phyloP scores from a whole-genome alignment of 139 green algal species.

The Ostreobium quekettii region DNA sequence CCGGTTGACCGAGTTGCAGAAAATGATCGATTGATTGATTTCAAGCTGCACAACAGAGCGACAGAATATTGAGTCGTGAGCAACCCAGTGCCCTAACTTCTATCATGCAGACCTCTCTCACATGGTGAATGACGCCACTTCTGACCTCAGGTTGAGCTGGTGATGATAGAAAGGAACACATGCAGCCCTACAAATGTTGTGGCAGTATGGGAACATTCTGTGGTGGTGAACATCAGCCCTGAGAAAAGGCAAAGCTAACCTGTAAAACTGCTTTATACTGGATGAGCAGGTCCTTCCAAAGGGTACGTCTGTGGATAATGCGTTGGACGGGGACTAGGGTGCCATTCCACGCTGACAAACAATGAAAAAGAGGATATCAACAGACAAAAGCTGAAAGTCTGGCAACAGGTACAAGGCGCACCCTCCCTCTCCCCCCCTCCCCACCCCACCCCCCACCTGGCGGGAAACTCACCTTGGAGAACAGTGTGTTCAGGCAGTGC shows the following conservation, averaged over 20 bases:
- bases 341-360: neutral
- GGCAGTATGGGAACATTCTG: neutral
- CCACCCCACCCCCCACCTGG: neutral
- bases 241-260: neutral
- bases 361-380: too few species aligned
- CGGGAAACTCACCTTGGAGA: constrained; percentile 66
- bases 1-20: constrained; percentile 98
- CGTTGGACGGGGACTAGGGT: neutral
- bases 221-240: neutral
- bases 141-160: too few species aligned
- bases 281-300: too few species aligned
- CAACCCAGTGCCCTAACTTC: neutral
- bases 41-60: constrained; percentile 58
- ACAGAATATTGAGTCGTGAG: too few species aligned
- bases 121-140: too few species aligned
- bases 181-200: neutral
- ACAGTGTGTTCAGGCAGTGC: constrained; percentile 86
- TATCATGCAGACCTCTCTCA: too few species aligned
- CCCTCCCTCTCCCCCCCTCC: neutral
- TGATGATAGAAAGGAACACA: neutral
- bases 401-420: too few species aligned
- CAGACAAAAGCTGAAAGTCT: too few species aligned
- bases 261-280: too few species aligned
- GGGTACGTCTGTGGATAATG: neutral
- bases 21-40: constrained; percentile 99